A percentile compares a stretch with the other conserved stretches of the same genome.
Conservation (phyloP, 2,329 filamentous ascomycete genomes). For the Eutypella sp. region DNA sequence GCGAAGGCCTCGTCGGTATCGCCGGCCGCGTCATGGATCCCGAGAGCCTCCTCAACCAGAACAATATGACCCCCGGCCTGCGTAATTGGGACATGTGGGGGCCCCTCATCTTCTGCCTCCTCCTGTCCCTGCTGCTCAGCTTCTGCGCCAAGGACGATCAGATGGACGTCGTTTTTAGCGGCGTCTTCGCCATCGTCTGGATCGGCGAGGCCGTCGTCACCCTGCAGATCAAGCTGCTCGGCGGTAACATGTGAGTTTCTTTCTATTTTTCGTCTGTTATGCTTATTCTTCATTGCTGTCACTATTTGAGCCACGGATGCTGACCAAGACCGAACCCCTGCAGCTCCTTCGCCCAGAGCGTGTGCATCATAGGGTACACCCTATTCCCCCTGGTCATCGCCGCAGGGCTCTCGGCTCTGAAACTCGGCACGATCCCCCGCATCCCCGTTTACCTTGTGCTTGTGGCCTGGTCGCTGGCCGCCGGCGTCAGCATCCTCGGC, state of each 20-base stretch:
- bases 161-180: conserved; percentile 85
- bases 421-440: conserved; percentile 71
- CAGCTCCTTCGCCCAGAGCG: conserved; percentile 94
- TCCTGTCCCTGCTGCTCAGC: conserved; percentile 83
- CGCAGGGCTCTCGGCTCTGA: conserved; percentile 77
- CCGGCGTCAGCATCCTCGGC: conserved; percentile 90
- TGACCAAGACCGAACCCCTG: too few relatives aligned
- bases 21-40: conserved; percentile 59
- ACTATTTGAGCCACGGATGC: too few relatives aligned
- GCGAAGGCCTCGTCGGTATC: conserved; percentile 57
- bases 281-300: too few relatives aligned
- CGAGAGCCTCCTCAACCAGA: conserved; percentile 54
- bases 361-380: conserved; percentile 98
- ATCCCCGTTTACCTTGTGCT: conserved; percentile 89
- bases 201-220: conserved; percentile 94
- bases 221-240: conserved; percentile 93
- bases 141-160: conserved; percentile 75
- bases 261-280: too few relatives aligned
- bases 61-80: conserved; percentile 81
- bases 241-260: conserved; percentile 84
- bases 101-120: conserved; percentile 86
- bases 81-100: conserved; percentile 99
- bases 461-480: conserved; percentile 87
- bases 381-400: conserved; percentile 96
- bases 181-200: conserved; percentile 96